Percentiles rank a stretch among this genome's conserved stretches.
Conservation (phyloP, 371 early-diverging fungal species). For the Mucor circinelloides region DNA sequence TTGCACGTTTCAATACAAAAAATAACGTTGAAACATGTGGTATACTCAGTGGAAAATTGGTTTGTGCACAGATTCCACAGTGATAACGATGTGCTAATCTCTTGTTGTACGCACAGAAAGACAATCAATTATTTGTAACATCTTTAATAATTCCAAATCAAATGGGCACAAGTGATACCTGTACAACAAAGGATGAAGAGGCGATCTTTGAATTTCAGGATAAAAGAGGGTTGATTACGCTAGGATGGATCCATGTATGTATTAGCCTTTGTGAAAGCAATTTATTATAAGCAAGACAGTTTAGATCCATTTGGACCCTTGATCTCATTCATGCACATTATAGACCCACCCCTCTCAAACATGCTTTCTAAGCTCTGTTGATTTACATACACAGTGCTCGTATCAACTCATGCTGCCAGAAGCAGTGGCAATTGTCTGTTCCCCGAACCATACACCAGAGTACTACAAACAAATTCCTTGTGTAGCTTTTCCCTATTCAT, state of each 20-base stretch:
- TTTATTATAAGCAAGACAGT: background rate
- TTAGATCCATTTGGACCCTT: background rate
- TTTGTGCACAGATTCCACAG: slow-evolving; percentile 20
- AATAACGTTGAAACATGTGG: slow-evolving; percentile 90
- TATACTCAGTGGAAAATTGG: slow-evolving; percentile 77
- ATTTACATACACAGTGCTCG: slow-evolving; percentile 89
- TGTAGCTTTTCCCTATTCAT: background rate
- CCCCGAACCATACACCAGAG: slow-evolving; percentile 74
- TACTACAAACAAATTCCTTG: slow-evolving; percentile 23
- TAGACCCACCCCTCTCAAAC: slow-evolving; percentile 91
- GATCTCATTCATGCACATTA: background rate
- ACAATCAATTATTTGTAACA: slow-evolving; percentile 69
- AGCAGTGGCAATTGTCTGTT: slow-evolving; percentile 91
- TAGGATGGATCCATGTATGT: slow-evolving; percentile 89
- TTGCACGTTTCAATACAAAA: slow-evolving; percentile 75
- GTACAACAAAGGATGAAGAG: slow-evolving; percentile 83
- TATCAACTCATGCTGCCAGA: slow-evolving; percentile 92
- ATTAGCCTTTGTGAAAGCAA: background rate
- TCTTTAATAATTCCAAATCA: slow-evolving; percentile 89
- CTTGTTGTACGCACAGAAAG: slow-evolving; percentile 36
- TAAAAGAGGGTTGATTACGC: slow-evolving; percentile 69
- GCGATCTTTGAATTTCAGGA: slow-evolving; percentile 78
- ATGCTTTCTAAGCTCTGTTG: slow-evolving; percentile 89
- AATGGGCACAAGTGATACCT: slow-evolving; percentile 85
- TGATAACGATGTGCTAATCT: background rate